These are phyloP conservation scores for Corallochytrium limacisporum DNA, from an alignment of 78 protist species.

Conservation along the genomic window DNA sequence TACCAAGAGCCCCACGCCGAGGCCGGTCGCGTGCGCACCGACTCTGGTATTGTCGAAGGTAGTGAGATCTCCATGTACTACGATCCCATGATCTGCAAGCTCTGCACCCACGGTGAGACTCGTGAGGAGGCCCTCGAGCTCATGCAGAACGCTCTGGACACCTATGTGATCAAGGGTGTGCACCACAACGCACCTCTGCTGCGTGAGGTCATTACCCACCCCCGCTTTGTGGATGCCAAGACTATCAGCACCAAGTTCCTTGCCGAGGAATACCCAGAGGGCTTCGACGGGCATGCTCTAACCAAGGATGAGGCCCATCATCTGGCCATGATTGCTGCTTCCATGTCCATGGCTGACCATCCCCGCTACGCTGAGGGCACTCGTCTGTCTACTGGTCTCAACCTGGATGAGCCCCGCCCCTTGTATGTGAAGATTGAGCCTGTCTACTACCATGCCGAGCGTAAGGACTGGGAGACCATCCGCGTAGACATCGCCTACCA, in stretches of 20 bases:
- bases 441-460: too few species aligned
- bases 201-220: constrained; percentile 62
- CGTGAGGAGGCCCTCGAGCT: constrained; percentile 26
- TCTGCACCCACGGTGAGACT: constrained; percentile 62
- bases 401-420: too few species aligned
- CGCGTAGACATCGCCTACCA: too few species aligned
- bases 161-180: constrained; percentile 38
- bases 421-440: too few species aligned
- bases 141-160: constrained; percentile 71
- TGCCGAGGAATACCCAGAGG: constrained; percentile 19
- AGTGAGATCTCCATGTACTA: constrained; percentile 81
- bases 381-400: too few species aligned
- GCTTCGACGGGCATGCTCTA: neutral
- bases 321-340: too few species aligned
- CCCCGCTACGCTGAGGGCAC: too few species aligned
- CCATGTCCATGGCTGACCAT: too few species aligned
- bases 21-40: constrained; percentile 40
- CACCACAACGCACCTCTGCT: constrained; percentile 79
- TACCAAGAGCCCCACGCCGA: constrained; percentile 3
- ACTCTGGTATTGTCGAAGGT: constrained; percentile 65
- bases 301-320: neutral
- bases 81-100: constrained; percentile 94
- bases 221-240: constrained; percentile 51
- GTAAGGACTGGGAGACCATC: too few species aligned
- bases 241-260: constrained; percentile 71